phyloP scores from a whole-genome alignment of 768 basidiomycete genomes.

The Rhizopogon rudus region DNA sequence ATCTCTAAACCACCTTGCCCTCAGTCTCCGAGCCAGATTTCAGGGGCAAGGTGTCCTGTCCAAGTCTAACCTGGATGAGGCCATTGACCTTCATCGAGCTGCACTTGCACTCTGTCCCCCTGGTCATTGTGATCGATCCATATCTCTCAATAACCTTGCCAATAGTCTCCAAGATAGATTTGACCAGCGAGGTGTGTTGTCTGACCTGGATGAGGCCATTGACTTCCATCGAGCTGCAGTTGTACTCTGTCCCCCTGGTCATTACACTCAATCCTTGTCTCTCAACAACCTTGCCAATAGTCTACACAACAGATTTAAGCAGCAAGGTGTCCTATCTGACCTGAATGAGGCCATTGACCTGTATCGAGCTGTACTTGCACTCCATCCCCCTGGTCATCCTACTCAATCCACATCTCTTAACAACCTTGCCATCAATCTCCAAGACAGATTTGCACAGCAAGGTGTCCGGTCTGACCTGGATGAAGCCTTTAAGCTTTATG shows the following conservation, averaged over 20 bases:
- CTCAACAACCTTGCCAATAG: constrained; percentile 9
- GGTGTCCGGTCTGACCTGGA: constrained; percentile 8
- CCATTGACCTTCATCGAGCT: constrained; percentile 1
- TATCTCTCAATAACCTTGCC: constrained; percentile 1
- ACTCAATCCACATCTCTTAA: not conserved
- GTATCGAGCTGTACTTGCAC: not conserved
- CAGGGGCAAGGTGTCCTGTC: not conserved
- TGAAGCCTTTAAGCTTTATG: not conserved
- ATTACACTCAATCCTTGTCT: not conserved
- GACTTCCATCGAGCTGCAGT: not conserved
- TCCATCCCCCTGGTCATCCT: not conserved
- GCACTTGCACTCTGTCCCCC: constrained; percentile 2
- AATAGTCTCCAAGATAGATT: constrained; percentile 5
- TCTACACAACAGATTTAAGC: not conserved
- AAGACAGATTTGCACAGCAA: constrained; percentile 5
- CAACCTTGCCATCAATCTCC: constrained; percentile 8
- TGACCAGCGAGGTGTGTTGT: not conserved
- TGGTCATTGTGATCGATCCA: constrained; percentile 8
- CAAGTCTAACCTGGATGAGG: constrained; percentile 4
- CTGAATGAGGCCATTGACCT: not conserved
- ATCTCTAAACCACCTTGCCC: not conserved
- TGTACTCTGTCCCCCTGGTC: not conserved
- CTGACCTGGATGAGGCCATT: constrained; percentile 13
- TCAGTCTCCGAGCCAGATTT: not conserved
- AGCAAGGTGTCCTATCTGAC: not conserved